Base-by-base conservation (phyloP, 352 stramenopile species). In the Phytopythium oedochilum region DNA sequence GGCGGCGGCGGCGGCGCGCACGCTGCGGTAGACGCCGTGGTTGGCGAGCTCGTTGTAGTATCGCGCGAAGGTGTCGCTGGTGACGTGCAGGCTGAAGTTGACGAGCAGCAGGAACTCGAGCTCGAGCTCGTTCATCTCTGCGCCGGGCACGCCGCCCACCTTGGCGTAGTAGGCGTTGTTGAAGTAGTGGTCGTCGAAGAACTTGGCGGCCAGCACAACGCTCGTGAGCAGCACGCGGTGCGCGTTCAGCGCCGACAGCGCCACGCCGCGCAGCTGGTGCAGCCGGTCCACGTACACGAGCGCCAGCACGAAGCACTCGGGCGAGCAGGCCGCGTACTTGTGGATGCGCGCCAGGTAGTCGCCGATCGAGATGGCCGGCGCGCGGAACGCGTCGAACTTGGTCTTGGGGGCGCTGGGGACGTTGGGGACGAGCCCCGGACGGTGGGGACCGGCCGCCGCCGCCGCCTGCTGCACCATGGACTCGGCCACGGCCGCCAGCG, bases 141-240 rank as follows among this genome's bases (percentile, higher is more conserved):
- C 78, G 54, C 94, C 94, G 10, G 94, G 76, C 43, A 93, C 90
- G 22, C 94, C 93, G 31, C 96, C 93, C 29, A 98, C 92, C 66
- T 99, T 99, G 18, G 97, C 94, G 68, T 99, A 99, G 83, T 99
- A 99, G 22, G 96, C 95, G 75, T 99, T 99, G 66, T 99, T 99
- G 71, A 98, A 99, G 78, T 99, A 99, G 44, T 98, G 93, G 81
- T 99, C 97, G 70, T 99, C 97, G 62, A 99, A 99, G 73, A 99
- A 99, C 77, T 99, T 99, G 57, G 97, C 96, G 7, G 96, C 96
- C 9, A 99, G 68, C 59, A 99, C 94, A 56, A 99, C 80, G 43
- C 91, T 89, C 48, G 97, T 99, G 68, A 99, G 98, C 42, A 99
- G 76, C 5, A 99, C 92, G 43, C 97, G 93, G 64, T 99, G 97